Conservation (phyloP, 345 rosid genomes). For the Heritiera littoralis region DNA sequence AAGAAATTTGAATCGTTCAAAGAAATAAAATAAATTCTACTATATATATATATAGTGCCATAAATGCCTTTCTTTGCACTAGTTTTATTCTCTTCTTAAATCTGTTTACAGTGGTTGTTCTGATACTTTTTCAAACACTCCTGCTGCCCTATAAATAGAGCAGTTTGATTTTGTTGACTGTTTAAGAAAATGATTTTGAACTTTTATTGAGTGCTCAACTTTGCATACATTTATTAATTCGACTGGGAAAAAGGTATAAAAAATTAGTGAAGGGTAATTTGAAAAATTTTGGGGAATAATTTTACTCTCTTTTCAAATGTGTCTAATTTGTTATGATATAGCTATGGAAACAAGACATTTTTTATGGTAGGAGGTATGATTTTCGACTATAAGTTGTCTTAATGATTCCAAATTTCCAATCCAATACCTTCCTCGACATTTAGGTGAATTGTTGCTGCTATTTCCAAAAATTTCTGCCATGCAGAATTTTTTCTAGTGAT, state of each 20-base stretch:
- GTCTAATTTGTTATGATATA: not conserved
- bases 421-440: not conserved
- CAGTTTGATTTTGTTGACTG: not conserved
- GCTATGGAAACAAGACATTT: not conserved
- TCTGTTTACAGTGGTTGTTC: not conserved
- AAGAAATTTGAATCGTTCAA: conserved; percentile 6
- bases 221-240: not conserved
- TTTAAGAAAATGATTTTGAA: not conserved
- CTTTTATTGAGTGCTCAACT: not conserved
- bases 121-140: not conserved
- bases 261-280: not conserved
- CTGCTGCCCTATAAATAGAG: not conserved
- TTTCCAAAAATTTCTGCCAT: not conserved
- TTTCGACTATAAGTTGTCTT: not conserved
- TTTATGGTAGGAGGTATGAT: not conserved
- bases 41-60: not conserved
- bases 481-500: not conserved
- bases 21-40: not conserved
- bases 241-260: not conserved
- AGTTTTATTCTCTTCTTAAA: not conserved
- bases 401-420: not conserved
- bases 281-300: not conserved
- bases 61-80: not conserved
- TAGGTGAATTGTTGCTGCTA: not conserved
- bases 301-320: not conserved